Evolutionary conservation across 352 stramenopile species (phyloP).

Genomic region (Globisporangium megalacanthum): DNA sequence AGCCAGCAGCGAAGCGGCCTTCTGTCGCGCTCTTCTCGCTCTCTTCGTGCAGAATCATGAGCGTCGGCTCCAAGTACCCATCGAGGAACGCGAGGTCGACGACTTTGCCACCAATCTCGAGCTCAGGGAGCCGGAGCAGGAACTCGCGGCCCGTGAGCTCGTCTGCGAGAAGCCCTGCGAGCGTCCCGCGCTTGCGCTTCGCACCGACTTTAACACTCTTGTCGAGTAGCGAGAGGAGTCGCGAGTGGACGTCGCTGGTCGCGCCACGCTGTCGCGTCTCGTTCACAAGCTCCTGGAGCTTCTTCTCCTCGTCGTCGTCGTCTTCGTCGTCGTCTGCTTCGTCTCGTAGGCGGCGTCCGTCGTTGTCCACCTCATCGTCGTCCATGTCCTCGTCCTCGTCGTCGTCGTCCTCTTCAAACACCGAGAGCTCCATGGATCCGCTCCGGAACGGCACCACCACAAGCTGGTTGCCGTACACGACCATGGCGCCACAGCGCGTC

Average conservation of each 20-base stretch:
- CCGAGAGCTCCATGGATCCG: constrained; percentile 69
- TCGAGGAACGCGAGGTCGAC: constrained; percentile 81
- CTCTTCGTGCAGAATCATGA: constrained; percentile 86
- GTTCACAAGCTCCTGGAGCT: constrained; percentile 68
- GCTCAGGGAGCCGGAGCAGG: constrained; percentile 57
- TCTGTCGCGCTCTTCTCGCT: constrained; percentile 69
- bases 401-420: constrained; percentile 77
- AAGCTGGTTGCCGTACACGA: constrained; percentile 80
- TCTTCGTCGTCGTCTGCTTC: constrained; percentile 48
- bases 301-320: constrained; percentile 76
- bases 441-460: constrained; percentile 78
- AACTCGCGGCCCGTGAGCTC: constrained; percentile 74
- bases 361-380: constrained; percentile 2
- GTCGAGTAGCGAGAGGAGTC: constrained; percentile 56
- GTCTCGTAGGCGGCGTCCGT: neutral
- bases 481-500: constrained; percentile 72
- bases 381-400: constrained; percentile 47
- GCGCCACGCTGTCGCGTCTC: constrained; percentile 57
- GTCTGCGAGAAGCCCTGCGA: constrained; percentile 60
- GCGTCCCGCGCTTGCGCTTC: constrained; percentile 68
- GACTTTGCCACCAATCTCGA: constrained; percentile 75
- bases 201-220: constrained; percentile 78
- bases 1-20: constrained; percentile 62
- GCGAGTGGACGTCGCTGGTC: constrained; percentile 60
- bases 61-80: constrained; percentile 78